A percentile compares a stretch with the other conserved stretches of the same genome.
These are phyloP conservation scores for Fusarium staphyleae DNA, from an alignment of 2,329 filamentous ascomycete genomes.

Conservation along the genomic window DNA sequence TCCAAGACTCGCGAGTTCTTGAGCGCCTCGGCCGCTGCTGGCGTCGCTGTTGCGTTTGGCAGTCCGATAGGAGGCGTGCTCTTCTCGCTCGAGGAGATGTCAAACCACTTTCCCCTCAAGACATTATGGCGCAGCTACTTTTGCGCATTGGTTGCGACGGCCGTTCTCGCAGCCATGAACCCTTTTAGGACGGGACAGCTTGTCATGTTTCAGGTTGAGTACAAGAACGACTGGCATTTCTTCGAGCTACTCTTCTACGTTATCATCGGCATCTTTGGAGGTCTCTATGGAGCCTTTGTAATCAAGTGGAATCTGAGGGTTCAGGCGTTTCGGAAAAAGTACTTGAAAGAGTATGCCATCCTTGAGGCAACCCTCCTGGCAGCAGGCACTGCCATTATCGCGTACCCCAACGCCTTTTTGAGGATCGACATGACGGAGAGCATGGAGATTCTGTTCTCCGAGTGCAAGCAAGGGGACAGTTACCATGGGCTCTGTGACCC, in stretches of 20 bases:
- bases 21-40: constrained; percentile 91
- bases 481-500: constrained; percentile 89
- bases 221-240: constrained; percentile 97
- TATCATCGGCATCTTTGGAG: constrained; percentile 89
- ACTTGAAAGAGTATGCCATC: constrained; percentile 82
- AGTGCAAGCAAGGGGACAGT: constrained; percentile 88
- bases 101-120: constrained; percentile 93
- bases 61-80: constrained; percentile 96
- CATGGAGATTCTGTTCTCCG: constrained; percentile 96
- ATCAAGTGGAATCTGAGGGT: constrained; percentile 97
- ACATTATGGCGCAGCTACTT: constrained; percentile 99
- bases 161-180: constrained; percentile 93
- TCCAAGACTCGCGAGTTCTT: constrained; percentile 95
- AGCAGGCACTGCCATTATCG: constrained; percentile 84
- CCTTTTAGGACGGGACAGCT: constrained; percentile 96
- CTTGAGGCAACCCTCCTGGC: constrained; percentile 87
- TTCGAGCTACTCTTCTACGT: constrained; percentile 95
- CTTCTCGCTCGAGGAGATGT: constrained; percentile 98
- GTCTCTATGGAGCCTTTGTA: constrained; percentile 93
- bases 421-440: constrained; percentile 99
- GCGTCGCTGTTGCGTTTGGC: constrained; percentile 95
- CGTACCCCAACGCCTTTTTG: constrained; percentile 94
- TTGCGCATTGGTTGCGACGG: constrained; percentile 93
- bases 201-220: constrained; percentile 98
- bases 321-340: constrained; percentile 93